These are phyloP conservation scores for Salix arbutifolia DNA, from an alignment of 345 rosid genomes.

Conservation along the genomic window DNA sequence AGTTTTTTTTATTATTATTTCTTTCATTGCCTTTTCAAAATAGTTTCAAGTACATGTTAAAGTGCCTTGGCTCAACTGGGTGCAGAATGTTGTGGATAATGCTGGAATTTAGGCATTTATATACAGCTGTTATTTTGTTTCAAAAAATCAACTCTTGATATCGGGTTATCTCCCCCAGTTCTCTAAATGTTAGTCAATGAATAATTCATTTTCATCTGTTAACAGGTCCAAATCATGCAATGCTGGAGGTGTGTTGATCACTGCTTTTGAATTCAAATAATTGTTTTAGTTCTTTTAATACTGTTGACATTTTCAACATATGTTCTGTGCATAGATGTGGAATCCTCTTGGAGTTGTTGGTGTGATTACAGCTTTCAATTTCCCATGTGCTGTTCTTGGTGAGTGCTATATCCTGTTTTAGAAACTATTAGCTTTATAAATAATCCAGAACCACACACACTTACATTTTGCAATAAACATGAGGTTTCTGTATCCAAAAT, in stretches of 20 bases:
- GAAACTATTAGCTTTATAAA: neutral
- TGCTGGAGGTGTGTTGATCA: conserved; percentile 70
- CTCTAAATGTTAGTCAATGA: conserved; percentile 1
- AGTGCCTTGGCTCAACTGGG: neutral
- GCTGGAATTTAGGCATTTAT: conserved; percentile 9
- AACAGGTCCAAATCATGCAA: conserved; percentile 93
- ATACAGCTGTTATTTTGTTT: neutral
- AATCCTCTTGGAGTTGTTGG: conserved; percentile 97
- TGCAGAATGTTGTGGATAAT: neutral
- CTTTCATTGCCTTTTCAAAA: conserved; percentile 4
- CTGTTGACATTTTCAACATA: conserved; percentile 14
- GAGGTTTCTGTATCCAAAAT: neutral
- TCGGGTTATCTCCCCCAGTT: neutral
- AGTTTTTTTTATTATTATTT: neutral
- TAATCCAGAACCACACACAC: neutral
- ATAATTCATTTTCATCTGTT: conserved; percentile 21
- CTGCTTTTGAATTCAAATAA: conserved; percentile 10
- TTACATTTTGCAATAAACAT: neutral
- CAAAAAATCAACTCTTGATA: neutral
- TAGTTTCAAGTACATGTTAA: conserved; percentile 1
- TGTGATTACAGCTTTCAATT: conserved; percentile 94
- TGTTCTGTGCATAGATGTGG: conserved; percentile 63
- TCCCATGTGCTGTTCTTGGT: conserved; percentile 98
- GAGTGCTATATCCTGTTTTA: conserved; percentile 27
- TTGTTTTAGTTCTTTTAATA: neutral